Percentiles rank a stretch among this genome's conserved stretches.
phyloP scores from a whole-genome alignment of 1,284 basidiomycete genomes.

The Cryptococcus amylolentus region DNA sequence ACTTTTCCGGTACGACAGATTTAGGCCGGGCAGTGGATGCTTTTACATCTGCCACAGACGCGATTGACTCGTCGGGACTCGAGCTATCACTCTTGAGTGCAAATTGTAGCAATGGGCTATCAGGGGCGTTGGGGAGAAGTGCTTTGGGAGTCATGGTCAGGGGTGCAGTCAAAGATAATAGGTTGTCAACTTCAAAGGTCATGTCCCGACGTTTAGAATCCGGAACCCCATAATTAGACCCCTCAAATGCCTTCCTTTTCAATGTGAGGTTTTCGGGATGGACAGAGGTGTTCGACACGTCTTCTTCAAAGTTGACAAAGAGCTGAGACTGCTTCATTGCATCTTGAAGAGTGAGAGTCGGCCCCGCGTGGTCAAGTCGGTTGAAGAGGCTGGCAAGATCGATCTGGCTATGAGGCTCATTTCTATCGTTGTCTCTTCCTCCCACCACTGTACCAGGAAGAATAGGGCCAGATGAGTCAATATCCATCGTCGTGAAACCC shows the following conservation, averaged over 20 bases:
- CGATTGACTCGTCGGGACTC: neutral
- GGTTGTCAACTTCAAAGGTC: neutral
- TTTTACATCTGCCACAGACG: neutral
- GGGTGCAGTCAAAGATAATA: too few relatives aligned
- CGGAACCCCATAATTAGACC: neutral
- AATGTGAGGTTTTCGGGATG: neutral
- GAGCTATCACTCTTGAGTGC: neutral
- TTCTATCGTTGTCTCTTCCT: neutral
- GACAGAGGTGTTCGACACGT: neutral
- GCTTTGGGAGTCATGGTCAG: too few relatives aligned
- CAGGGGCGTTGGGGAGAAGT: too few relatives aligned
- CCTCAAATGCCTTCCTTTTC: neutral
- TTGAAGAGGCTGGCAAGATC: neutral
- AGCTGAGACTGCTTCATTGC: neutral
- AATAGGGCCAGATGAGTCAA: too few relatives aligned
- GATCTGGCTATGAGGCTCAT: neutral
- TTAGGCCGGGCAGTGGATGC: constrained; percentile 29
- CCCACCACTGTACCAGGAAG: too few relatives aligned
- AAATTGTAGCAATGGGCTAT: neutral
- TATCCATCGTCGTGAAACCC: neutral
- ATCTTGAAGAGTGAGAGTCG: neutral
- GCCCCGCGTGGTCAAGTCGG: neutral
- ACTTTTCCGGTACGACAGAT: constrained; percentile 35
- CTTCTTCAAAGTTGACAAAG: neutral
- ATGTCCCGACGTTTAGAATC: neutral